Percentiles rank a stretch among this genome's conserved stretches.
Conservation (phyloP, 1,284 basidiomycete genomes). For the Vanrija humicola region DNA sequence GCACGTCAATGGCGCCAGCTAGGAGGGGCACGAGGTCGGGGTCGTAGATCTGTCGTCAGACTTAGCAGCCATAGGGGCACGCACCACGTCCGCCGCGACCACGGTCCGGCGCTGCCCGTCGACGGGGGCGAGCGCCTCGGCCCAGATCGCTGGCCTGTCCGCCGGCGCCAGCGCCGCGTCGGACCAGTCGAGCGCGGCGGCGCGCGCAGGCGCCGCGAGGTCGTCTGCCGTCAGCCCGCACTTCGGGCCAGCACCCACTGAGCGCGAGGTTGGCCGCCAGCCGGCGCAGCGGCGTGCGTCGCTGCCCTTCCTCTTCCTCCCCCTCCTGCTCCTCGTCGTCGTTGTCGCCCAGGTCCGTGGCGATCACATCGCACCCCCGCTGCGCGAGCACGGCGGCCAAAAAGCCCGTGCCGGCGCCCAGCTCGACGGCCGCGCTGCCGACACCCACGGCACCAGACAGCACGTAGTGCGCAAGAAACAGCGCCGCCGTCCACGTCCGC, state of each 20-base stretch:
- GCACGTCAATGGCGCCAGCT: conserved; percentile 32
- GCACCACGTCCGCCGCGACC: conserved; percentile 48
- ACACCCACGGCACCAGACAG: conserved; percentile 5
- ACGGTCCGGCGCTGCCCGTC: conserved; percentile 20
- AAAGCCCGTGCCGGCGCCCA: conserved; percentile 48
- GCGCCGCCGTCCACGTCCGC: conserved; percentile 40
- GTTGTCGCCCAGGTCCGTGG: conserved; percentile 54
- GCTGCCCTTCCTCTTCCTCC: conserved; percentile 41
- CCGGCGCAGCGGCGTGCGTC: conserved; percentile 31
- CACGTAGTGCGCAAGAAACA: conserved; percentile 41
- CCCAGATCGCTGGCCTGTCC: conserved; percentile 26
- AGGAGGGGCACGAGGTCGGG: conserved; percentile 45
- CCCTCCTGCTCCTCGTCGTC: conserved; percentile 42
- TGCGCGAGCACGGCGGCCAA: conserved; percentile 41
- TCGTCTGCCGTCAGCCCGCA: conserved; percentile 9
- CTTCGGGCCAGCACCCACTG: conserved; percentile 21
- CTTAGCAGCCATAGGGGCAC: conserved; percentile 7
- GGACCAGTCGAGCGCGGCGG: conserved; percentile 35
- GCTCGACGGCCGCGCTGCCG: conserved; percentile 28
- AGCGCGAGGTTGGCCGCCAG: conserved; percentile 34
- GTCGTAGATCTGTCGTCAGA: conserved; percentile 46
- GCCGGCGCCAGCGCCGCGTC: conserved; percentile 15
- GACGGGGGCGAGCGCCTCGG: conserved; percentile 4
- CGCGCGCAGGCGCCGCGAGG: background rate
- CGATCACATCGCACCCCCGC: conserved; percentile 63